These are phyloP conservation scores for Epichloe scottii DNA, from an alignment of 2,329 filamentous ascomycete species.

Conservation along the genomic window DNA sequence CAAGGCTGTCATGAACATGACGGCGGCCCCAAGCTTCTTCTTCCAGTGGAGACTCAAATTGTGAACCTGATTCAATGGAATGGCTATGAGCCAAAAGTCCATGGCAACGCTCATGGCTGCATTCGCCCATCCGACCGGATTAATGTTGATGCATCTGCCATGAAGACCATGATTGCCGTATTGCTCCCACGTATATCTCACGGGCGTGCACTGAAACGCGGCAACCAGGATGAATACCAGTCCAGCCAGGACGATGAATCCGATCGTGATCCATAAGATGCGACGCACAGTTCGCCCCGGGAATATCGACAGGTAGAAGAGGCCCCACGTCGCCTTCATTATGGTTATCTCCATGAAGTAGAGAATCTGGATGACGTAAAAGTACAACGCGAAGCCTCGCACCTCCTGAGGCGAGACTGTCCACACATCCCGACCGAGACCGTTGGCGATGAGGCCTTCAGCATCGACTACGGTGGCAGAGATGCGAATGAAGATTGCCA, in stretches of 20 bases:
- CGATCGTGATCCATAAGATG: conserved; percentile 22
- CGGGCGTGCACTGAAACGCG: conserved; percentile 32
- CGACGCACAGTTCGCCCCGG: conserved; percentile 20
- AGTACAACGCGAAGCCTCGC: conserved; percentile 23
- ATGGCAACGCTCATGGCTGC: conserved; percentile 32
- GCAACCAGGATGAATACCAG: conserved; percentile 25
- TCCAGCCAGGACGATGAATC: conserved; percentile 21
- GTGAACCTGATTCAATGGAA: conserved; percentile 28
- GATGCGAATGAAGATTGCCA: conserved; percentile 12
- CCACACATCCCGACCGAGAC: not conserved
- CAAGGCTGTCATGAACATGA: conserved; percentile 25
- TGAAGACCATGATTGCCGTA: conserved; percentile 28
- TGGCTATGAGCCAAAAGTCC: conserved; percentile 32
- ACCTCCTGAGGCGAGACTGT: not conserved
- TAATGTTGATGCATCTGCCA: conserved; percentile 32
- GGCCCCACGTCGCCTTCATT: conserved; percentile 32
- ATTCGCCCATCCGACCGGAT: conserved; percentile 30
- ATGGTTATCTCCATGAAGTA: conserved; percentile 30
- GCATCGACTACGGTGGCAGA: conserved; percentile 15
- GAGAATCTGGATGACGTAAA: conserved; percentile 24
- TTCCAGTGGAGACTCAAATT: conserved; percentile 23
- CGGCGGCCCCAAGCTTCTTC: conserved; percentile 26
- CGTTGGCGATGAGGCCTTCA: conserved; percentile 13
- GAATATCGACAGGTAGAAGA: conserved; percentile 38
- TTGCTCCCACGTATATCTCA: conserved; percentile 32